Evolutionary conservation across 2,329 filamentous ascomycete species (phyloP).

Genomic region (Ascochyta koolunga): DNA sequence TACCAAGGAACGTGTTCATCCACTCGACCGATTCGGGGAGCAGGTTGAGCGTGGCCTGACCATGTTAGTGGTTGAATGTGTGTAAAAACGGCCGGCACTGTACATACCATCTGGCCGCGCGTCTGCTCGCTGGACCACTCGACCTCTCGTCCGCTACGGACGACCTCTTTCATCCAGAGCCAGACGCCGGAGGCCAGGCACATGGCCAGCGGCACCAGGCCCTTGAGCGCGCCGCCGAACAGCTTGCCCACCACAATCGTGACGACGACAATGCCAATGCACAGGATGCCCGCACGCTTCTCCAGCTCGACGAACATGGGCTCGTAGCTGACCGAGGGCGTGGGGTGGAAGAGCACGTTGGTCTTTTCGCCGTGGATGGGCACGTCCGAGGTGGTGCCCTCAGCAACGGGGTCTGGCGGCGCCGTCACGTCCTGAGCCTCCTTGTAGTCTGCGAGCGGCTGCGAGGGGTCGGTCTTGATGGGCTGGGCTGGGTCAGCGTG

Average conservation of each 20-base stretch:
- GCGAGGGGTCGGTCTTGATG: constrained; percentile 71
- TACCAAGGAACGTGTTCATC: constrained; percentile 87
- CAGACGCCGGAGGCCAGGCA: constrained; percentile 80
- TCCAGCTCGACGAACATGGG: constrained; percentile 83
- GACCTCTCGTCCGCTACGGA: constrained; percentile 78
- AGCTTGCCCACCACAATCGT: constrained; percentile 79
- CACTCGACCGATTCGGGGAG: constrained; percentile 90
- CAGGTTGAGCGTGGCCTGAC: constrained; percentile 77
- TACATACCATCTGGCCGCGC: constrained; percentile 76
- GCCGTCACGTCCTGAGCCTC: constrained; percentile 86
- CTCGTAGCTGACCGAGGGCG: constrained; percentile 86
- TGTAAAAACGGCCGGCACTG: background rate
- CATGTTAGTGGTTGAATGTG: background rate
- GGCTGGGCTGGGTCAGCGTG: constrained; percentile 52
- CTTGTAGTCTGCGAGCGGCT: constrained; percentile 81
- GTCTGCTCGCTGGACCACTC: constrained; percentile 90
- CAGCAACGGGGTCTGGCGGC: constrained; percentile 82
- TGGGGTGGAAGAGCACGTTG: constrained; percentile 94
- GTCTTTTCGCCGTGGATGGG: constrained; percentile 97
- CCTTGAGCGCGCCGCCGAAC: constrained; percentile 78
- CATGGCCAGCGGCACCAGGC: constrained; percentile 73
- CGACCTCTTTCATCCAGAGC: constrained; percentile 87
- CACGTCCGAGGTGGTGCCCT: constrained; percentile 87
- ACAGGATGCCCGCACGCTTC: constrained; percentile 72
- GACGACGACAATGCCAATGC: constrained; percentile 70